Conservation (phyloP, 2,329 filamentous ascomycete genomes). For the Calonectria hongkongensis region DNA sequence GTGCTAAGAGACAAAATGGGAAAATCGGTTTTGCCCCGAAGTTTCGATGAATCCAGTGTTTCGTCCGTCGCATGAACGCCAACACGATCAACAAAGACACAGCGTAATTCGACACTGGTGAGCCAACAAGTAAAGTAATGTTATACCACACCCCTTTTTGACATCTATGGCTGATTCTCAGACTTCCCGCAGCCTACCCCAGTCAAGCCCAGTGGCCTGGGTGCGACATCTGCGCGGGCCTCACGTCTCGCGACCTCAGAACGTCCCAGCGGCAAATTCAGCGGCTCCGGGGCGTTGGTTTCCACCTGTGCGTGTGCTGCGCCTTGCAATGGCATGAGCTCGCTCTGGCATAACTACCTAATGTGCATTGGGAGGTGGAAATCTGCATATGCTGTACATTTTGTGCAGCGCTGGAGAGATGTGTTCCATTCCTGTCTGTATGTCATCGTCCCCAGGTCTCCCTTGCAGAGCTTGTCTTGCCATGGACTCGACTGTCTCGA, state of each 20-base stretch:
- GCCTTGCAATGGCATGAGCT: slow-evolving; percentile 22
- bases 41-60: background rate
- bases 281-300: slow-evolving; percentile 17
- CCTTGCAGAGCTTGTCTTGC: slow-evolving; percentile 15
- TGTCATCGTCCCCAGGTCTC: slow-evolving; percentile 4
- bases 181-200: slow-evolving; percentile 39
- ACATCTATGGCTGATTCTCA: slow-evolving; percentile 25
- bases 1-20: slow-evolving; percentile 8
- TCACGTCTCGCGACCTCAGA: slow-evolving; percentile 30
- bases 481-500: slow-evolving; percentile 25
- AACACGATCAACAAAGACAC: slow-evolving; percentile 30
- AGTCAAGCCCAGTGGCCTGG: slow-evolving; percentile 46
- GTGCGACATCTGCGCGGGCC: slow-evolving; percentile 45
- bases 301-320: slow-evolving; percentile 23
- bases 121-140: background rate
- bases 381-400: slow-evolving; percentile 12
- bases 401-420: slow-evolving; percentile 8
- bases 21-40: background rate
- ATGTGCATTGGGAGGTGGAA: background rate
- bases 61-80: slow-evolving; percentile 13
- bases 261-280: slow-evolving; percentile 32
- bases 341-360: slow-evolving; percentile 17
- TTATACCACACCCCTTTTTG: background rate
- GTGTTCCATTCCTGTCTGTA: slow-evolving; percentile 5
- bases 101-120: background rate